A percentile compares a stretch with the other conserved stretches of the same genome.
Evolutionary conservation across 1,139 yeast genomes (phyloP).

Genomic region (Geotrichum fermentans): DNA sequence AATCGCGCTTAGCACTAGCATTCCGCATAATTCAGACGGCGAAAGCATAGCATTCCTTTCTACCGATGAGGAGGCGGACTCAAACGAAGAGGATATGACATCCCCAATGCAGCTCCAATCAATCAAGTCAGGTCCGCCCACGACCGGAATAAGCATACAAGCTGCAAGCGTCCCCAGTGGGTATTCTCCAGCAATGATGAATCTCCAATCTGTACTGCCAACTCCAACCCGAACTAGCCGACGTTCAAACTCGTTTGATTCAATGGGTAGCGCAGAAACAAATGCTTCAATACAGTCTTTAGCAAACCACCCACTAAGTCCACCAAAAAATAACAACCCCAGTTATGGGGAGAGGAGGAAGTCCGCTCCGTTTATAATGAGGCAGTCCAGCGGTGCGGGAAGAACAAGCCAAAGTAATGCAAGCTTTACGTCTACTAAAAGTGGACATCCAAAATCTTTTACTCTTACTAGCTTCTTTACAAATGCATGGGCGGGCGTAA

Average conservation of each 20-base stretch:
- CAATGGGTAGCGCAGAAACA: slow-evolving; percentile 6
- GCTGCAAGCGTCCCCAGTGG: slow-evolving; percentile 5
- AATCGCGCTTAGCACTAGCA: slow-evolving; percentile 9
- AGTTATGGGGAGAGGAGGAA: slow-evolving; percentile 10
- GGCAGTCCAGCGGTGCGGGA: slow-evolving; percentile 8
- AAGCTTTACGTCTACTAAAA: slow-evolving; percentile 1
- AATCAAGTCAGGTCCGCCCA: slow-evolving; percentile 5
- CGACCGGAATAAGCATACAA: slow-evolving; percentile 3
- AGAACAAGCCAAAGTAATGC: neutral
- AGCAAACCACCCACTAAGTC: slow-evolving; percentile 2
- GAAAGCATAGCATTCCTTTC: slow-evolving; percentile 13
- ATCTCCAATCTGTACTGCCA: slow-evolving; percentile 8
- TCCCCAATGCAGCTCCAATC: slow-evolving; percentile 8
- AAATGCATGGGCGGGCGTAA: slow-evolving; percentile 13
- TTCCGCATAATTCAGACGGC: neutral
- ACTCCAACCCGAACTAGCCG: neutral
- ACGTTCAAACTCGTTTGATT: slow-evolving; percentile 8
- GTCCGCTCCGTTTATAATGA: slow-evolving; percentile 11
- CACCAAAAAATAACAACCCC: slow-evolving; percentile 3
- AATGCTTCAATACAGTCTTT: slow-evolving; percentile 9
- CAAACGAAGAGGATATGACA: slow-evolving; percentile 6
- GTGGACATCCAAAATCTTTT: slow-evolving; percentile 4
- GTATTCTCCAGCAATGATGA: slow-evolving; percentile 12
- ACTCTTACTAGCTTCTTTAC: slow-evolving; percentile 8
- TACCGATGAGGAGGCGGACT: slow-evolving; percentile 13